phyloP scores from a whole-genome alignment of 1,284 basidiomycete species.

The Taiwanofungus camphoratus region DNA sequence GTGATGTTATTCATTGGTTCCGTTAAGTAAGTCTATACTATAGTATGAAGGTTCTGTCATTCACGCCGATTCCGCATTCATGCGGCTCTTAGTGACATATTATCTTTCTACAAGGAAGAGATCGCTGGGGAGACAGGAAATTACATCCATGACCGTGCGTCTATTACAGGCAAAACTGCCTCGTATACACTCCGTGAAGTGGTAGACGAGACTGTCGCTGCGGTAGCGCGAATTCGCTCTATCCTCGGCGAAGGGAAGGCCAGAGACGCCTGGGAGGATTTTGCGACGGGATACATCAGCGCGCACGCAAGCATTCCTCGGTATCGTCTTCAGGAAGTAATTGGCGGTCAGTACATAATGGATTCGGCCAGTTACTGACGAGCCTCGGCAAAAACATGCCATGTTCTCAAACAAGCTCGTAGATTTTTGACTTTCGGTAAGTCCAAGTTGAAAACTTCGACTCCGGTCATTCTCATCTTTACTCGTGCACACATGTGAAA shows the following conservation, averaged over 20 bases:
- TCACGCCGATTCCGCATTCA: background rate
- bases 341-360: background rate
- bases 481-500: too few relatives aligned
- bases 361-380: too few relatives aligned
- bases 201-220: constrained; percentile 2
- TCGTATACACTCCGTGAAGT: constrained; percentile 3
- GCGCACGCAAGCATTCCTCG: background rate
- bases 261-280: constrained; percentile 1
- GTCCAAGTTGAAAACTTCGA: too few relatives aligned
- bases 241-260: background rate
- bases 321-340: constrained; percentile 1
- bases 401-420: too few relatives aligned
- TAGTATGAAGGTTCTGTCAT: too few relatives aligned
- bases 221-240: background rate
- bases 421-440: too few relatives aligned
- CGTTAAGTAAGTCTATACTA: constrained; percentile 1
- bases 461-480: too few relatives aligned
- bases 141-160: constrained; percentile 2
- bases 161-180: background rate
- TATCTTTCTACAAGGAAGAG: constrained; percentile 4
- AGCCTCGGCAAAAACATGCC: too few relatives aligned
- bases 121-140: background rate
- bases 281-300: background rate
- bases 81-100: background rate
- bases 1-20: background rate